Conservation (phyloP, 2,329 filamentous ascomycete species). For the Hypoxylon sp. region DNA sequence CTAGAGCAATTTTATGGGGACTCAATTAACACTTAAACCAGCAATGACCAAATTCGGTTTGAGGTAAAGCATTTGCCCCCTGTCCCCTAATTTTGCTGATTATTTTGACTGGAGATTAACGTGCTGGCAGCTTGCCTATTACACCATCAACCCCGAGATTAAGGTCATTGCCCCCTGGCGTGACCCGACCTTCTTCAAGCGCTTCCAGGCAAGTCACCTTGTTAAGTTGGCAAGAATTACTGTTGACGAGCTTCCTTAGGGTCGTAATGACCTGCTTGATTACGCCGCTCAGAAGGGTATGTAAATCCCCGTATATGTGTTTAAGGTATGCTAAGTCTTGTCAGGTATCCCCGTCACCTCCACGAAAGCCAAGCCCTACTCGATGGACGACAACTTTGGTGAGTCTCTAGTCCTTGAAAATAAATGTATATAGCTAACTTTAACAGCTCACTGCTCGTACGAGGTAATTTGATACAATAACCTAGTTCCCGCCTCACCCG, state of each 20-base stretch:
- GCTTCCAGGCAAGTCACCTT: slow-evolving; percentile 5
- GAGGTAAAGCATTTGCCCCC: slow-evolving; percentile 1
- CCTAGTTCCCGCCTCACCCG: not conserved
- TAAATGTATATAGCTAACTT: not conserved
- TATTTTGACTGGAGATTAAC: not conserved
- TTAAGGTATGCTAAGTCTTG: not conserved
- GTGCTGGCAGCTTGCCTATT: slow-evolving; percentile 50
- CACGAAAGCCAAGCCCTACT: slow-evolving; percentile 1
- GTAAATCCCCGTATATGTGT: slow-evolving; percentile 68
- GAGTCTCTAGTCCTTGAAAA: not conserved
- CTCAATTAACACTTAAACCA: not conserved
- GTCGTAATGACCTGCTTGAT: slow-evolving; percentile 80
- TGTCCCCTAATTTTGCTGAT: not conserved
- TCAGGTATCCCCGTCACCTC: not conserved
- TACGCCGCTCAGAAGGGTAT: slow-evolving; percentile 78
- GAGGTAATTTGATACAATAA: slow-evolving; percentile 9
- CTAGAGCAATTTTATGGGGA: not conserved
- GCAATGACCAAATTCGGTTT: slow-evolving; percentile 36
- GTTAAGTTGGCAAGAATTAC: not conserved
- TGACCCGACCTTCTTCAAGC: slow-evolving; percentile 42
- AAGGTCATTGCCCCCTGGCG: slow-evolving; percentile 81
- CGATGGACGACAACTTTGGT: slow-evolving; percentile 2
- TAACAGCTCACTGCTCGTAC: slow-evolving; percentile 2
- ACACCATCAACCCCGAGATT: slow-evolving; percentile 41
- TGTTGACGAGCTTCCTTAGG: slow-evolving; percentile 50